phyloP scores from a whole-genome alignment of 345 rosid genomes.

The Citrus medica region DNA sequence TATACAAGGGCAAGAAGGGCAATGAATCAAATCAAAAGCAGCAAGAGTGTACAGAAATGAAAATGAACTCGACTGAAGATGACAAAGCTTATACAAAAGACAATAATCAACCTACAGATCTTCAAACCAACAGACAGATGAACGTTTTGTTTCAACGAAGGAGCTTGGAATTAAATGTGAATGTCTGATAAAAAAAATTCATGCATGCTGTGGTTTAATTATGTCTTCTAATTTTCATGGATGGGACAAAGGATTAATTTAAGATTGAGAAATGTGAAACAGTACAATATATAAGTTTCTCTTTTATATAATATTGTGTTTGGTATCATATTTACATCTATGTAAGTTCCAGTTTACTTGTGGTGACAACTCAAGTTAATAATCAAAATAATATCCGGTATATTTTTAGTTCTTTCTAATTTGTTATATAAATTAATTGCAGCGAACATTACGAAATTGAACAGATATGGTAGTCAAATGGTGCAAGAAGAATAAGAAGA shows the following conservation, averaged over 20 bases:
- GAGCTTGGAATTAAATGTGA: not conserved
- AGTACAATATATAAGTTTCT: not conserved
- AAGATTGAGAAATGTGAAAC: not conserved
- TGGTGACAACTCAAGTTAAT: not conserved
- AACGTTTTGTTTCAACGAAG: not conserved
- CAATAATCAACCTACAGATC: not conserved
- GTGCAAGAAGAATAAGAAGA: no score
- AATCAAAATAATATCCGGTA: not conserved
- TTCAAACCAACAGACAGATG: not conserved
- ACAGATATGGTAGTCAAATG: no score
- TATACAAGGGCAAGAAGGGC: constrained; percentile 39
- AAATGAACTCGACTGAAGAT: not conserved
- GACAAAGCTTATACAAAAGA: not conserved
- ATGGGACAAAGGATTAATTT: not conserved
- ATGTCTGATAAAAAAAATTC: no score
- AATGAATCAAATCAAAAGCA: constrained; percentile 10
- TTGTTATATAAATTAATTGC: no score
- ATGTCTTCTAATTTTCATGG: no score
- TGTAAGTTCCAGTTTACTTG: not conserved
- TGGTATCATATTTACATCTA: not conserved
- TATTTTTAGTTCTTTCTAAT: no score
- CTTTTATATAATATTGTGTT: not conserved
- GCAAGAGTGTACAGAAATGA: not conserved
- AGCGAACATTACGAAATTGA: no score
- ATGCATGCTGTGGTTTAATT: no score